Base-by-base conservation (phyloP, 148 eudicot genomes). In the Cornus suecica region DNA sequence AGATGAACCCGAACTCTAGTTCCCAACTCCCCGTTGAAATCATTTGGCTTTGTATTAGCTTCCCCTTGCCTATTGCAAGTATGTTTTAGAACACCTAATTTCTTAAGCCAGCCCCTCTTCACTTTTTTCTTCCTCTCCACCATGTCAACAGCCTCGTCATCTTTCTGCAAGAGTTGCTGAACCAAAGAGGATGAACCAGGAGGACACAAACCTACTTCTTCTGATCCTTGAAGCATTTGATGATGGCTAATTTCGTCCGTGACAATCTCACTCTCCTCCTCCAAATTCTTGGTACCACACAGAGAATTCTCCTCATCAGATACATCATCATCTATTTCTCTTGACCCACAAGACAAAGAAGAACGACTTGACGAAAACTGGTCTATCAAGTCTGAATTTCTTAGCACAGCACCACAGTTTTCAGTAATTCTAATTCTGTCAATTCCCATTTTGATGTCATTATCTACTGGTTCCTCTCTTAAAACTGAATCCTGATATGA, bases 101-200 rank as follows among this genome's bases (percentile, higher is more conserved):
- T 86, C 23, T 67, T 74, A 65, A 92, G 45, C 96, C 91, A 94
- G 22, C 87, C 85, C 70, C 73, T 89, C 79, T 89, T 90, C 65
- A 75, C 65, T 75, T 77, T 89, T 81, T 68, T 88, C 73, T 78
- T 92, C 31, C 76, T 71, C 54, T 65, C 73, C 41, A n/a, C 54
- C 71, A 66, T 28, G 8, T 62, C 76, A 25, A 22, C 20, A 18
- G 73, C 69, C 25, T 80, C 82, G 37, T 62, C 31, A 48, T 89
- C 88, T 80, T 86, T 84, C 72, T 76, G 73, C 86, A 87, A 77
- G 13, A 84, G 77, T 26, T 80, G 78, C 70, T 78, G 91, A 73
- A 87, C 94, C 81, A 87, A 77, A 4, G 87, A 73, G 6, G 96
- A 88, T 29, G 86, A 70, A 34, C 92, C 88, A 68, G 85, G 29